Percentiles rank a stretch among this genome's conserved stretches.
phyloP scores from a whole-genome alignment of 306 rosid species.

The Rosa multiflora region DNA sequence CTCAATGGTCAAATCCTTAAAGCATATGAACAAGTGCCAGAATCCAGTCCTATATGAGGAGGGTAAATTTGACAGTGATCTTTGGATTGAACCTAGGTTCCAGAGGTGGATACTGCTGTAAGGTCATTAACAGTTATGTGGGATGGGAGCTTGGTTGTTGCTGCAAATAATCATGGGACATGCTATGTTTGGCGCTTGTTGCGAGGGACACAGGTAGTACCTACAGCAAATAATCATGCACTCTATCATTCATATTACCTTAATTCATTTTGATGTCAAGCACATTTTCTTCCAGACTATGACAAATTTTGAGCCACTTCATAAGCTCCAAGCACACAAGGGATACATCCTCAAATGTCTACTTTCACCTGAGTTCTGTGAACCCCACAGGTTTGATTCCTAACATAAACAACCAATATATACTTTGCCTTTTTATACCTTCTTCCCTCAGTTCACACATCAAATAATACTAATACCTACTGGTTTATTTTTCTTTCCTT shows the following conservation, averaged over 20 bases:
- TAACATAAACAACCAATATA: not conserved
- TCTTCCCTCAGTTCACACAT: not conserved
- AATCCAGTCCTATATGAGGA: not conserved
- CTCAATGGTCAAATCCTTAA: not conserved
- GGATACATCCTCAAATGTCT: constrained; percentile 97
- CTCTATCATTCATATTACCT: not conserved
- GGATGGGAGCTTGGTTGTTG: constrained; percentile 99
- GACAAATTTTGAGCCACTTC: constrained; percentile 99
- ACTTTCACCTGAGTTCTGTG: constrained; percentile 95
- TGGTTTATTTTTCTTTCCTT: not conserved
- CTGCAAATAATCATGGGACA: constrained; percentile 97
- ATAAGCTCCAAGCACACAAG: constrained; percentile 95
- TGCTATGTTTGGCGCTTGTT: constrained; percentile 98
- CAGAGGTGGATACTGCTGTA: constrained; percentile 98
- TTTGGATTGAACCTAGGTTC: constrained; percentile 63
- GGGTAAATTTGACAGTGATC: constrained; percentile 17
- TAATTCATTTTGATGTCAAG: constrained; percentile 22
- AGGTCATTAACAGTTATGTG: constrained; percentile 98
- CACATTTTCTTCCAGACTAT: constrained; percentile 65
- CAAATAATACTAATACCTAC: not conserved
- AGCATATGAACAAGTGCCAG: not conserved
- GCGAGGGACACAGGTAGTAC: constrained; percentile 86
- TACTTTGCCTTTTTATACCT: not conserved
- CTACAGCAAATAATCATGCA: constrained; percentile 11
- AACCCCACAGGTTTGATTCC: constrained; percentile 76